phyloP scores from a whole-genome alignment of 2,329 filamentous ascomycete species.

The Diplodia corticola region DNA sequence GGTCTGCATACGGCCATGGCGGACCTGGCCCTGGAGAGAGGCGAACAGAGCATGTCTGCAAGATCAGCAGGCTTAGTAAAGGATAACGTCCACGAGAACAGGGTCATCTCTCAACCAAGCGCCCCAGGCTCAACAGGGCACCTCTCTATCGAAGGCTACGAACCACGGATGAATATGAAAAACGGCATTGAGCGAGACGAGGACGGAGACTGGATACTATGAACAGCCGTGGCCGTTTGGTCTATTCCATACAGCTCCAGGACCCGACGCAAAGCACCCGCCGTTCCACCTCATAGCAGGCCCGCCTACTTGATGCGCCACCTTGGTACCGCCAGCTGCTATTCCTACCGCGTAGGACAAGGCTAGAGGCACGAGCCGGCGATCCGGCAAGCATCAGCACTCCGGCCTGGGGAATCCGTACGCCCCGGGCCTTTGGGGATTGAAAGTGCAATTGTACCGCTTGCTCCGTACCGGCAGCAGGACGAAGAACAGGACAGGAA shows the following conservation, averaged over 20 bases:
- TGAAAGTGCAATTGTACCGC: background rate
- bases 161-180: constrained; percentile 29
- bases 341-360: background rate
- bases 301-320: background rate
- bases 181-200: constrained; percentile 2
- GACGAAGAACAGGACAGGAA: background rate
- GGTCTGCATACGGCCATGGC: constrained; percentile 34
- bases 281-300: background rate
- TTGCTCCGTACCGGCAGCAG: background rate
- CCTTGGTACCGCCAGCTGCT: background rate
- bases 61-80: constrained; percentile 36
- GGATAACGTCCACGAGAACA: constrained; percentile 36
- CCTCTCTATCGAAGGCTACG: constrained; percentile 42
- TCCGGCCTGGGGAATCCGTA: background rate
- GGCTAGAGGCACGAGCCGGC: background rate
- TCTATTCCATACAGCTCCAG: background rate
- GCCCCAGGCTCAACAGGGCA: constrained; percentile 28
- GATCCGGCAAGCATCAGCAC: background rate
- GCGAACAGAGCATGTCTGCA: constrained; percentile 37
- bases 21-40: constrained; percentile 47
- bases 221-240: background rate
- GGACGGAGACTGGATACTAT: constrained; percentile 22
- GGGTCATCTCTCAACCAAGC: constrained; percentile 24
- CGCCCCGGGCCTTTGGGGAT: background rate
- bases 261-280: background rate